Percentiles rank a stretch among this genome's conserved stretches.
Conservation (phyloP, 495 filamentous ascomycete genomes). For the Astrothelium subdiscretum region DNA sequence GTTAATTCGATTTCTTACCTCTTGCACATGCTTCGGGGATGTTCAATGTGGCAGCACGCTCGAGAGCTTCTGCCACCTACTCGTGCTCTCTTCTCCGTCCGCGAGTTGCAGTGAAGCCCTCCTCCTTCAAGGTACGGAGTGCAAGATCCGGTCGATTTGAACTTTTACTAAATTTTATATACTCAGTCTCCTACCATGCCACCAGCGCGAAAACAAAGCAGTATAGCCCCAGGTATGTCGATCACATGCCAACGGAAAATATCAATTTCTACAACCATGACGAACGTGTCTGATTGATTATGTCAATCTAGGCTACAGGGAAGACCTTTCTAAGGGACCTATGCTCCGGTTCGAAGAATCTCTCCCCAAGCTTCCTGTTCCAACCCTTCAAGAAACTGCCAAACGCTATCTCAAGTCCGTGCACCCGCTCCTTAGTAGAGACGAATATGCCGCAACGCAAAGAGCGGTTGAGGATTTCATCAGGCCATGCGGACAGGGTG, state of each 20-base stretch:
- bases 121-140: conserved; percentile 10
- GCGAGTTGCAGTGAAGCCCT: conserved; percentile 6
- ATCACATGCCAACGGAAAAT: conserved; percentile 14
- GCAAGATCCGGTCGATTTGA: background rate
- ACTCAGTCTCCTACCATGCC: conserved; percentile 12
- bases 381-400: conserved; percentile 85
- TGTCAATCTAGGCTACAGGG: conserved; percentile 59
- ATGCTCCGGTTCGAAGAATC: conserved; percentile 97
- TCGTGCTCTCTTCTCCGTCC: conserved; percentile 8
- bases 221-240: conserved; percentile 12
- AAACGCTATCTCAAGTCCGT: conserved; percentile 88
- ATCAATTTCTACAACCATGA: background rate
- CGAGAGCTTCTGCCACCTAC: conserved; percentile 17
- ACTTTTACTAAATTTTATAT: background rate
- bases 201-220: conserved; percentile 14
- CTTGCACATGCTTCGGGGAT: conserved; percentile 9
- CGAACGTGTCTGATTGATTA: background rate
- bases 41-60: conserved; percentile 23
- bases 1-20: background rate
- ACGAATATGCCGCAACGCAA: conserved; percentile 64
- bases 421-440: conserved; percentile 60
- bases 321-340: conserved; percentile 79
- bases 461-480: conserved; percentile 77
- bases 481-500: conserved; percentile 67
- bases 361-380: conserved; percentile 80